Evolutionary conservation across 768 basidiomycete genomes (phyloP), one percentile per base, ranked within the genome.

Genomic region (Collybia mongolica): DNA sequence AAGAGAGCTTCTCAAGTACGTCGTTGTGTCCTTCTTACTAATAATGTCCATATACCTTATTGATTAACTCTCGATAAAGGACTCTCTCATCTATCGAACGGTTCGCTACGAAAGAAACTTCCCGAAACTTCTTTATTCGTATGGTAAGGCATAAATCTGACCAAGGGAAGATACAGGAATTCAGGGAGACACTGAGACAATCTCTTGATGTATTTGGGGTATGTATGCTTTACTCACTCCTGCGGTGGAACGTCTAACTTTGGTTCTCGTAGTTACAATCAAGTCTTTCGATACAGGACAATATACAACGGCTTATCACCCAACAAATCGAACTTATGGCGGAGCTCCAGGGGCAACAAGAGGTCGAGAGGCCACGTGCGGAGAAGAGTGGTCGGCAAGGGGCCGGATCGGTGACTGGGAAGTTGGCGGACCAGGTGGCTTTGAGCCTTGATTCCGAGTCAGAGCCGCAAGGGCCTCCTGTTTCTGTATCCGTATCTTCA

Each of bases 161-260:
- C 29, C 44, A 44, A 9, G 39, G 29, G 26, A 56, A 54, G 39
- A 57, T 66, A 18, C 46, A 49, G 32, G 53, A 51, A 32, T 61
- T 60, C 43, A 55, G 63, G 6, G 52, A 26, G 28, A 38, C 32
- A 26, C 28, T 66, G 15, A 55, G 55, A 23, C 55, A 61, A 36
- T 58, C 63, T 18, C 37, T 66, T 40, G 63, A 62, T 42, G 52
- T 61, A 19, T 66, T 66, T 28, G 58, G 61, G 14, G 65, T 60
- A 37, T 28, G 60, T 56, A 2, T 56, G 12, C 15, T 23, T 29
- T 22, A 28, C 3, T n/a, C n/a, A n/a, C n/a, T n/a, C n/a, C n/a
- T n/a, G n/a, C n/a, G n/a, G n/a, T n/a, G n/a, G n/a, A 7, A 2
- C 12, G 9, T 35, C 12, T 41, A 3, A 41, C 12, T 29, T 8